These are phyloP conservation scores for Trichoderma semiorbis DNA, from an alignment of 2,329 filamentous ascomycete genomes.

Conservation along the genomic window DNA sequence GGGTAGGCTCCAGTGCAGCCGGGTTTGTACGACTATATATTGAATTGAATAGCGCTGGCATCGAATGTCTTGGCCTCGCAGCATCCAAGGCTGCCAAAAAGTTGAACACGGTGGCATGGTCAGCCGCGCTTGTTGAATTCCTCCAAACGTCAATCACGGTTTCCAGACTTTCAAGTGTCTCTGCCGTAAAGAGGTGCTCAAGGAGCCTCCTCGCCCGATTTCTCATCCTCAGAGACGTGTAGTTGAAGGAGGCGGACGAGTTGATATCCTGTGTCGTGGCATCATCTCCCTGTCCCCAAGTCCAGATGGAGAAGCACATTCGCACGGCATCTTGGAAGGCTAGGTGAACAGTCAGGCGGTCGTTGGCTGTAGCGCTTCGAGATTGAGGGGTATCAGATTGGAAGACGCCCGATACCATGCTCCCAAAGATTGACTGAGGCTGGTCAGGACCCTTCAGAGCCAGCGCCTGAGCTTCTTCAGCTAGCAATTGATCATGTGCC, in stretches of 20 bases:
- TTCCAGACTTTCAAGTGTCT: slow-evolving; percentile 89
- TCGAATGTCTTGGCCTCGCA: slow-evolving; percentile 83
- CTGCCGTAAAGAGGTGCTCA: slow-evolving; percentile 88
- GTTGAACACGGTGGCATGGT: slow-evolving; percentile 69
- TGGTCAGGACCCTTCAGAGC: slow-evolving; percentile 76
- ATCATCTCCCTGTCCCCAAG: slow-evolving; percentile 73
- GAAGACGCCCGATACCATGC: slow-evolving; percentile 90
- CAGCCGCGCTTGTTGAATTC: slow-evolving; percentile 43
- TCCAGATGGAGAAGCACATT: slow-evolving; percentile 92
- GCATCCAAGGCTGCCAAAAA: slow-evolving; percentile 88
- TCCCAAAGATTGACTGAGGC: slow-evolving; percentile 84
- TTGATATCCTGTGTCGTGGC: slow-evolving; percentile 57
- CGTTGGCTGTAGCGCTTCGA: slow-evolving; percentile 86
- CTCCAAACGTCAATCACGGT: slow-evolving; percentile 86
- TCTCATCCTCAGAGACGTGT: slow-evolving; percentile 86
- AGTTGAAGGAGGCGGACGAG: slow-evolving; percentile 78
- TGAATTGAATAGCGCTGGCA: slow-evolving; percentile 92
- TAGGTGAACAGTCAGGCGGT: slow-evolving; percentile 86
- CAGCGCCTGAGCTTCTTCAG: slow-evolving; percentile 68
- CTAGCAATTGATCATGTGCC: slow-evolving; percentile 76
- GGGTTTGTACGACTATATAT: slow-evolving; percentile 94
- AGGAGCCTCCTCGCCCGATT: slow-evolving; percentile 84
- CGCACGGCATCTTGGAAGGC: slow-evolving; percentile 95
- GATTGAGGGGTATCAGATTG: slow-evolving; percentile 71
- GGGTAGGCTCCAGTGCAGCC: slow-evolving; percentile 67